Base-by-base conservation (phyloP, 805 yeast species). In the Sugiyamaella chiloensis region DNA sequence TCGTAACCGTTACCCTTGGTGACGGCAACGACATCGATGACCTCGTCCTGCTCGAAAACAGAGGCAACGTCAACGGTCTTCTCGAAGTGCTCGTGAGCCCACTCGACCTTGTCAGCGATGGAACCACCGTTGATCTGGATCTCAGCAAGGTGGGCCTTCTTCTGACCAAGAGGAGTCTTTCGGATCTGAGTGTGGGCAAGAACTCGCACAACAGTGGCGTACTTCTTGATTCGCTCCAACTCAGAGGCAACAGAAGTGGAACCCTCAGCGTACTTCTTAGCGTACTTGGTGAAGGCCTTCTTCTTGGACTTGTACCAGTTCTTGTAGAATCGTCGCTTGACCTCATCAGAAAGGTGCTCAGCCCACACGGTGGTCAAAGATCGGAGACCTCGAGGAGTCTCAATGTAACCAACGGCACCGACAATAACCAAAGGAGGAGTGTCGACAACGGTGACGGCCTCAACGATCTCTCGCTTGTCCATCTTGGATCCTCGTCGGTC, bases 1-100 rank as follows among this genome's bases (percentile, higher is more conserved):
- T 93, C 99, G 88, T 87, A 90, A 84, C 99, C 99, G 83, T 93
- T 96, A 93, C 99, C 99, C 84, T 87, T 91, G 85, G 99, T 93
- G 71, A 93, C 96, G 71, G 97, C 99, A 70, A 93, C 85, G 69
- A 87, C 98, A 69, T 93, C 99, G 67, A 93, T 83, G 85, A 87
- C 83, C 83, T 93, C 99, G 80, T 89, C 87, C 81, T 93, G 95
- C 83, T 91, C 99, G 73, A 93, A 85, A 68, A 93, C 98, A 65
- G 95, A 74, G 78, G 85, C 87, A 67, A 93, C 96, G 60, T 93
- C 76, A 66, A 93, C 95, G 71, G 96, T 89, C 86, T 93, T 93
- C 85, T 93, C 99, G 64, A 93, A 93, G 83, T 91, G 96, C 78
- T 87, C 96, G 77, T 79, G 83, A 70, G 98, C 98, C 95, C 95